Percentiles rank a stretch among this genome's conserved stretches.
These are phyloP conservation scores for Apiotrichum siamense DNA, from an alignment of 1,284 basidiomycete species.

Conservation along the genomic window DNA sequence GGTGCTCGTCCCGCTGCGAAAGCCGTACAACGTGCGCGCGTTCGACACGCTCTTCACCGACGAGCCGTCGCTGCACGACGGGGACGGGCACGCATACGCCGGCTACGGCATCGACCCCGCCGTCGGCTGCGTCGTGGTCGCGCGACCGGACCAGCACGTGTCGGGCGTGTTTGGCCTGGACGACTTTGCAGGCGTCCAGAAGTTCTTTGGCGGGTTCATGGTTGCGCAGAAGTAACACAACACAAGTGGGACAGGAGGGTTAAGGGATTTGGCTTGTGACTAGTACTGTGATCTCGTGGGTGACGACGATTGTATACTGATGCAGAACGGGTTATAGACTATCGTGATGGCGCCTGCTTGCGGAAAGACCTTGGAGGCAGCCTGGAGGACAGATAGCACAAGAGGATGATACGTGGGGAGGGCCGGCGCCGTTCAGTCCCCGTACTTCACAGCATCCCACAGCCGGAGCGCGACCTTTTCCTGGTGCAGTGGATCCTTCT, in stretches of 20 bases:
- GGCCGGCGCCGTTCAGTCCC: constrained; percentile 19
- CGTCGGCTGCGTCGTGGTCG: constrained; percentile 36
- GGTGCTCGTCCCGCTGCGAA: constrained; percentile 13
- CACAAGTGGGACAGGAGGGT: not conserved
- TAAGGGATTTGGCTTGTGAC: no score
- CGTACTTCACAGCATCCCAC: constrained; percentile 36
- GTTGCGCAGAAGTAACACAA: not conserved
- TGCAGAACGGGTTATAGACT: no score
- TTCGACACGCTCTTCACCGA: constrained; percentile 31
- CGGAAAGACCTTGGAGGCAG: no score
- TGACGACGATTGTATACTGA: no score
- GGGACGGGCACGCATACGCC: constrained; percentile 42
- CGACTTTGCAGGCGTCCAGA: not conserved
- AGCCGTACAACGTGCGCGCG: constrained; percentile 16
- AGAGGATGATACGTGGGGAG: constrained; percentile 18
- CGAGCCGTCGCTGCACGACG: constrained; percentile 34
- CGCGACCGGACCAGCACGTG: constrained; percentile 43
- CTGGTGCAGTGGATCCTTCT: constrained; percentile 24
- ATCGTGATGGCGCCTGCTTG: no score
- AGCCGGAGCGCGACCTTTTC: constrained; percentile 30
- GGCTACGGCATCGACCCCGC: constrained; percentile 40
- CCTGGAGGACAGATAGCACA: constrained; percentile 10
- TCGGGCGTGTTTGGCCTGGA: constrained; percentile 16
- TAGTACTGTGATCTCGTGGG: no score
- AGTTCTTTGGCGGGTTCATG: constrained; percentile 15